Conservation (phyloP, 202 grass and related monocot species). For the Elaeis oleifera region DNA sequence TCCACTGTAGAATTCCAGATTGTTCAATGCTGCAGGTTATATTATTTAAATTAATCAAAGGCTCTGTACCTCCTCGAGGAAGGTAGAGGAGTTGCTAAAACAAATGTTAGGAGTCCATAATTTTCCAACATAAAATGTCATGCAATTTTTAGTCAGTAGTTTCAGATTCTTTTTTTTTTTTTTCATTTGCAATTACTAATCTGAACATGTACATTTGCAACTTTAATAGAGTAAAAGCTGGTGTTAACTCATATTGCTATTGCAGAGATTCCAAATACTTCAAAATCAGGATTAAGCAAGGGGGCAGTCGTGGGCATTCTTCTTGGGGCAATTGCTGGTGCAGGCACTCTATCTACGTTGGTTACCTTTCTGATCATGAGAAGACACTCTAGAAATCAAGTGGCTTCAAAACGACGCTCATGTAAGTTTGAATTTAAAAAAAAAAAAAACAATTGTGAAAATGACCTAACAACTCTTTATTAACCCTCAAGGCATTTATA, state of each 20-base stretch:
- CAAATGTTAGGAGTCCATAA: no score
- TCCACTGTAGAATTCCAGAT: no score
- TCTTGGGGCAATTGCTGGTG: constrained; percentile 36
- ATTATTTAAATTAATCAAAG: no score
- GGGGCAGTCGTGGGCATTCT: constrained; percentile 58
- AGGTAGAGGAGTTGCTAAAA: no score
- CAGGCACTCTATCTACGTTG: constrained; percentile 39
- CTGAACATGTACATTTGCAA: not conserved
- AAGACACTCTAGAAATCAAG: constrained; percentile 27
- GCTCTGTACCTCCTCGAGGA: no score
- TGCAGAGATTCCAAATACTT: constrained; percentile 21
- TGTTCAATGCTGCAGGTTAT: no score
- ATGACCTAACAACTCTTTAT: not conserved
- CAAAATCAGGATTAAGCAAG: constrained; percentile 52
- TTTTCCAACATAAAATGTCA: no score
- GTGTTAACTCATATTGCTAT: constrained; percentile 6
- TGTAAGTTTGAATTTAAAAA: constrained; percentile 37
- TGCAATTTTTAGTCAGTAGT: constrained; percentile 4
- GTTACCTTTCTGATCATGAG: constrained; percentile 70
- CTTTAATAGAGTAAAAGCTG: not conserved
- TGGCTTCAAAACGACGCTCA: constrained; percentile 37
- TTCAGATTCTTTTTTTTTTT: constrained; percentile 1
- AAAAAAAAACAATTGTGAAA: not conserved
- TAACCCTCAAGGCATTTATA: not conserved
- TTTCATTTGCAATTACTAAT: not conserved